A percentile compares a stretch with the other conserved stretches of the same genome.
Evolutionary conservation across 2,329 filamentous ascomycete genomes (phyloP).

Genomic region (Penicillium brevicompactum): DNA sequence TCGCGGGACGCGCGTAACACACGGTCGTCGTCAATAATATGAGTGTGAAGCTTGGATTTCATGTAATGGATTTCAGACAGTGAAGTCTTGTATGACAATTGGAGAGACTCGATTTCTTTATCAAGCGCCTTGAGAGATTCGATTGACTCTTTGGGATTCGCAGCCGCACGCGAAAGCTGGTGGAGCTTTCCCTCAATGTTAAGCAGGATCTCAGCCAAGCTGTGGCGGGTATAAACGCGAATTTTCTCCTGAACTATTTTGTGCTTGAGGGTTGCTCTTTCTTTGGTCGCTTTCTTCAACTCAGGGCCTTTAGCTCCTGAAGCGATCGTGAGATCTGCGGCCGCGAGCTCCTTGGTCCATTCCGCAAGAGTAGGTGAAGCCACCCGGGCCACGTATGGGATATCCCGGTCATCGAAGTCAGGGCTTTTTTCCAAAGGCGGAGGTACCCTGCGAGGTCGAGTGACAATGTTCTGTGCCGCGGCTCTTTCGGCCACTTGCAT

Average conservation of each 20-base stretch:
- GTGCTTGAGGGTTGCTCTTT: conserved; percentile 4
- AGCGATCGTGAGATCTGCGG: conserved; percentile 12
- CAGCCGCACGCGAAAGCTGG: conserved; percentile 27
- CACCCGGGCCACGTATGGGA: conserved; percentile 40
- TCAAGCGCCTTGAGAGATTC: conserved; percentile 26
- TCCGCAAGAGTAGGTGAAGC: conserved; percentile 37
- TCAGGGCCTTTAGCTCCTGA: neutral
- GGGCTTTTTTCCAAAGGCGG: conserved; percentile 28
- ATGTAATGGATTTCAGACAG: conserved; percentile 30
- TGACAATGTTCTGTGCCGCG: conserved; percentile 29
- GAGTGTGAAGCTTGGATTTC: conserved; percentile 30
- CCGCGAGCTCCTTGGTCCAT: conserved; percentile 21
- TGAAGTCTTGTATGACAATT: neutral
- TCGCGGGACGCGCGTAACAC: conserved; percentile 28
- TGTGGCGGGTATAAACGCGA: conserved; percentile 12
- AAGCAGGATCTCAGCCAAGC: conserved; percentile 17
- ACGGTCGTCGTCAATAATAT: conserved; percentile 57
- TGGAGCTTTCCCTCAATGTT: conserved; percentile 33
- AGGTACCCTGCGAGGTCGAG: conserved; percentile 33
- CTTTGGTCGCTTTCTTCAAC: conserved; percentile 1
- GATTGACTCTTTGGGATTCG: conserved; percentile 22
- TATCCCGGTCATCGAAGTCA: conserved; percentile 12
- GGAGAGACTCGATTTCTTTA: conserved; percentile 17
- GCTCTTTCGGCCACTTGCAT: conserved; percentile 33
- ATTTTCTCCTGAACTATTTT: conserved; percentile 32